Base-by-base conservation (phyloP, 768 basidiomycete genomes). In the Boletus edulis region DNA sequence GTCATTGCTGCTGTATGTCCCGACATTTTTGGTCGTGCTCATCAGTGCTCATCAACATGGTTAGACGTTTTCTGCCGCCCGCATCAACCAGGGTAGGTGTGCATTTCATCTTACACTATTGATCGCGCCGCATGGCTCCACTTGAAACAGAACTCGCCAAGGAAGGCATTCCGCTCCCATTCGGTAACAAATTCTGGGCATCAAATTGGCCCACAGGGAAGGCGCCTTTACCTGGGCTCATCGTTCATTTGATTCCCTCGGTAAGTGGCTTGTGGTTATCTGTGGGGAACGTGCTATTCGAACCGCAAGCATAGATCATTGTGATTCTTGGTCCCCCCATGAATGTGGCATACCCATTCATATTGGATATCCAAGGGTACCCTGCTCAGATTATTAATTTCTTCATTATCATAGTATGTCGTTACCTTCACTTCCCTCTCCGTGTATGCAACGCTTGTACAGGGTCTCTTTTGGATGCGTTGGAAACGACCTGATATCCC, bases 101-200 rank as follows among this genome's bases (percentile, higher is more conserved):
- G 8, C 38, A 7, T 31, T 2, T 31, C 8, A n/a, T 24, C 24
- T 24, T 24, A 24, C 24, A 15, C 8, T 6, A 14, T 35, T 35
- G 12, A 39, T 4, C n/a, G 15, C 27, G 22, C 10, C 29, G 9
- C 38, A 39, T 39, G 38, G 9, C 18, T 40, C 12, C 12, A 39
- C 29, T 40, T 3, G 2, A n/a, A 7, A 43, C 46, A 78, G 83
- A 84, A 50, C 77, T 84, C 5, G 82, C 82, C 3, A 84, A 84
- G 58, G 82, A 83, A 61, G 83, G 82, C 0, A 70, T 84, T n/a
- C 82, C 82, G 15, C 73, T 84, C 1, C 83, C 83, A 2, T 82
- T 82, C 48, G 81, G 81, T 5, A 83, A 79, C 56, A 74, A 69
- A 22, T 80, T 84, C 60, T 83, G 81, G 82, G 82, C 82, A 3